Evolutionary conservation across 139 green algal genomes (phyloP), one percentile per base, ranked within the genome.

Genomic region (Coccomyxa sp.): DNA sequence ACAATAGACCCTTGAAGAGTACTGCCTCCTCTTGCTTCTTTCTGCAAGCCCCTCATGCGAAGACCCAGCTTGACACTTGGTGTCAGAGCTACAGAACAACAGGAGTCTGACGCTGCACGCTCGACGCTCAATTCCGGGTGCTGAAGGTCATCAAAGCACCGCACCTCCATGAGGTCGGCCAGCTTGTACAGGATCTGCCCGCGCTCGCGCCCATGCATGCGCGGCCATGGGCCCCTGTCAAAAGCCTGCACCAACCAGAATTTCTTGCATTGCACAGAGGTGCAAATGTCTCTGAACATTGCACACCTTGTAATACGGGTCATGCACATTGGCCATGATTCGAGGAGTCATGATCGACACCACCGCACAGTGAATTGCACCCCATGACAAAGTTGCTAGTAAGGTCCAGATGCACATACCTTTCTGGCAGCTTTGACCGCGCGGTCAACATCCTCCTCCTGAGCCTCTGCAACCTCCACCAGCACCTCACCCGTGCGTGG

Each of bases 401-500:
- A 58, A 58, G 44, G 44, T 27, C 10, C 10, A 10, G 44, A 58
- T 64, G 50, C 68, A 72, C 14, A 18, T 18, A 86, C 82, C 81
- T 84, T 84, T 36, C 87, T 78, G 1, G 90, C 90, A 8, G 87
- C 91, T 38, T 73, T 71, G 35, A 95, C 88, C 9, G 91, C 91
- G 72, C 71, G 76, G 78, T 92, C 83, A 29, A 95, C 89, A 78
- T 95, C 91, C 34, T 78, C 87, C 22, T 77, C 81, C 55, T 89
- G 79, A 6, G 79, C 90, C 73, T 92, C 89, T 2, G 91, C 87
- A 14, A 95, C 85, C 0, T 87, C 54, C 10, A 85, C 40, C 0
- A 94, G 75, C 39, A 83, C 75, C 76, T 94, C 78, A 50, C 87
- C 87, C 7, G 87, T 92, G 58, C 89, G 84, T 0, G 91, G 91